Base-by-base conservation (phyloP, 1,139 yeast genomes). In the Candida sp. region DNA sequence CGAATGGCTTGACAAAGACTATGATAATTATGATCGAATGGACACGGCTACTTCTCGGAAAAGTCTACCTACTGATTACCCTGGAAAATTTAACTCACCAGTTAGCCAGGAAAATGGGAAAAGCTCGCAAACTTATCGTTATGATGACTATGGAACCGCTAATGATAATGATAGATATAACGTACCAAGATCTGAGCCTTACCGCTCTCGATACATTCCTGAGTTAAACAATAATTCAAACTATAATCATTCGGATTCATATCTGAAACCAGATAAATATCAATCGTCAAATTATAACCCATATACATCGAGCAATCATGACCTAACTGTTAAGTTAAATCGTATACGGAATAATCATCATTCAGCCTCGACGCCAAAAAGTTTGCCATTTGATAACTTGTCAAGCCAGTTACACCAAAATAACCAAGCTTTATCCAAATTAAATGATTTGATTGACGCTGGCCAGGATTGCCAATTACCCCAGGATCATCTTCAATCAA, bases 361-460 rank as follows among this genome's bases (percentile, higher is more conserved):
- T 40, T 36, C 39, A 45, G 48, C 23, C 39, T 37, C 30, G 5
- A 43, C 45, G 12, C 42, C 51, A 8, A 38, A 40, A 19, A 42
- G 45, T 33, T 50, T 56, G 9, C 39, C 46, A 8, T 36, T 55
- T 5, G 45, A 46, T 30, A 42, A 40, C 2, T 35, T 57, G 5
- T 49, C 54, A 5, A 40, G 43, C 4, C 49, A 54, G 38, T 44
- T 66, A 2, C 42, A 46, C 3, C 33, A 44, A 3, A 66, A 63
- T 36, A 68, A 59, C 45, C 44, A 47, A 35, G 55, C 58, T 36
- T 47, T 68, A 15, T 27, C 41, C 4, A 46, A 59, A n/a, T 43
- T 68, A 21, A 53, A 57, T 39, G 56, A 56, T 6, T 47, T 62
- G 21, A 49, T 60, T 2, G 61, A 58, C 8, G 40, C 61, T 4